A percentile compares a stretch with the other conserved stretches of the same genome.
Evolutionary conservation across 2,329 filamentous ascomycete species (phyloP).

Genomic region (Phialophora chinensis): DNA sequence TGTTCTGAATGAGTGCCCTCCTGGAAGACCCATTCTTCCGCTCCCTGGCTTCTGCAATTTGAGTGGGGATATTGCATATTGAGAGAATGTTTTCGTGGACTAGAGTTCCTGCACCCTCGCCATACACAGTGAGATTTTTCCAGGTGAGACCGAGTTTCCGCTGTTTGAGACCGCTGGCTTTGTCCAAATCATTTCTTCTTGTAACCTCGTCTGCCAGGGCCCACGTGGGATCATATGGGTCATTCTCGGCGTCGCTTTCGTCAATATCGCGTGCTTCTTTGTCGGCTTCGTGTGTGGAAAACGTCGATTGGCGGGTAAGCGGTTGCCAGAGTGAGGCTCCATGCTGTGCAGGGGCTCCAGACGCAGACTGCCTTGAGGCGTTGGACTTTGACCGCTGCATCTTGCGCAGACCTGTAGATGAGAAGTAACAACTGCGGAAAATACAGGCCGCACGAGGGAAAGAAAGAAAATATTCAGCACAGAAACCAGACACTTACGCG

Average conservation of each 20-base stretch:
- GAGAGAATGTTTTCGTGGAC: slow-evolving; percentile 69
- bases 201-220: background rate
- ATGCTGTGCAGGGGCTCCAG: background rate
- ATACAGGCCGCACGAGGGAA: background rate
- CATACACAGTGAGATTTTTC: slow-evolving; percentile 68
- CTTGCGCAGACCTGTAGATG: background rate
- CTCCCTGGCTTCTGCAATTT: slow-evolving; percentile 54
- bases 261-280: background rate
- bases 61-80: slow-evolving; percentile 62
- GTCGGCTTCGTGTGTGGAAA: background rate
- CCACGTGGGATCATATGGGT: slow-evolving; percentile 1
- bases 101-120: slow-evolving; percentile 65
- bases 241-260: background rate
- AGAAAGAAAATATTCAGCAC: background rate
- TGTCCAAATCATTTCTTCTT: background rate
- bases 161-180: background rate
- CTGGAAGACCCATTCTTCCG: slow-evolving; percentile 5
- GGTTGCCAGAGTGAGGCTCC: slow-evolving; percentile 2
- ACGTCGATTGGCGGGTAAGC: slow-evolving; percentile 2
- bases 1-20: slow-evolving; percentile 61
- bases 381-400: slow-evolving; percentile 7
- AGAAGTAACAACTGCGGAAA: background rate
- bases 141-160: slow-evolving; percentile 65
- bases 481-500: background rate
- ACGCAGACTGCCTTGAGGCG: background rate